Base-by-base conservation (phyloP, 352 stramenopile species). In the Phytophthora pisi region DNA sequence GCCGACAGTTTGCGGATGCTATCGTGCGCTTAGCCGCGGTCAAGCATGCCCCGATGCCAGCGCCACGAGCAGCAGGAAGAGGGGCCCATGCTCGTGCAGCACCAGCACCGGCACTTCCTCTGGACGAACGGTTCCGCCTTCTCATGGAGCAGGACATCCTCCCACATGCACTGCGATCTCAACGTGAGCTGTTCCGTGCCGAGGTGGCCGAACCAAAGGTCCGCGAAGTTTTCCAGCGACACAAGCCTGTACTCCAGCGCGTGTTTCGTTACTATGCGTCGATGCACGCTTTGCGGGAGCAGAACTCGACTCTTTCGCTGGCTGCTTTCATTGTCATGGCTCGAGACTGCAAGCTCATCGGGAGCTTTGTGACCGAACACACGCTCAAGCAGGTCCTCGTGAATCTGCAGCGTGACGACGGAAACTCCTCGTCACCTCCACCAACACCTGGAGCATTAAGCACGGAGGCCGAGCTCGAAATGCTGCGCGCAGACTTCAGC, bases 221-320 rank as follows among this genome's bases (percentile, higher is more conserved):
- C 24, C 82, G 80, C 2, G 83, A 83, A 6, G 82, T 95, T 4
- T 93, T 91, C 61, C 80, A 91, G 43, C 78, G 83, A 30, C 78
- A 92, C 75, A 95, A 95, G 54, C 66, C 62, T 15, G 57, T 69
- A 16, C 79, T 95, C 18, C 87, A 93, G 60, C 72, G 77, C n/a
- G 68, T 92, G 28, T 95, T 95, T 51, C 81, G 83, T 7, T 95
- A 95, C 64, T 95, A 93, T 62, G 75, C 85, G 28, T 89, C 81
- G 16, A 92, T 95, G 84, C 78, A 93, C 52, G 74, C 78, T 15
- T 66, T 90, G 31, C 86, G 83, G 28, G 83, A 92, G 70, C 77
- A 89, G 55, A 84, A 91, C 58, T 92, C 84, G 40, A 92, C 86
- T n/a, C 78, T 95, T 31, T 72, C 75, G 3, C 62, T 92, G 31